Conservation (phyloP, 2,329 filamentous ascomycete species). For the Amesomyces nigricolor region DNA sequence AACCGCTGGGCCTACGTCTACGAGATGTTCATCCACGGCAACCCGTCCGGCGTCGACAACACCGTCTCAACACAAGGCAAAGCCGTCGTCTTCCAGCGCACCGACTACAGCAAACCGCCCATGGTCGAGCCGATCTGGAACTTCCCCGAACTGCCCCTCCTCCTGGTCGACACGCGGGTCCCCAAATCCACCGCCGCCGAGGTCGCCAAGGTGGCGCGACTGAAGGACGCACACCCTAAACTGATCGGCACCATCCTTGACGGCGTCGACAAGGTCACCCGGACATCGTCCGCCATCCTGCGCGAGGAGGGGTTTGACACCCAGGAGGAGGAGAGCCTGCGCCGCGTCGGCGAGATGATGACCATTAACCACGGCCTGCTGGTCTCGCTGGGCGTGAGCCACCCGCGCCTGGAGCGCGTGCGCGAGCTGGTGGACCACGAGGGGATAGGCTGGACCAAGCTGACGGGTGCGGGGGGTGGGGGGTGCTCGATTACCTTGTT, state of each 20-base stretch:
- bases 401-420: constrained; percentile 86
- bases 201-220: constrained; percentile 74
- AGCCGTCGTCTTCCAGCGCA: constrained; percentile 83
- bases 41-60: constrained; percentile 94
- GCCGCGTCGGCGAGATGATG: constrained; percentile 79
- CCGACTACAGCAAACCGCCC: constrained; percentile 71
- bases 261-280: constrained; percentile 70
- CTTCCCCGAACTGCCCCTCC: constrained; percentile 85
- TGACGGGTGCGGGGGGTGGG: constrained; percentile 91
- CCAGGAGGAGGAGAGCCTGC: constrained; percentile 56
- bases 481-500: constrained; percentile 92
- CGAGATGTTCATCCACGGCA: constrained; percentile 96
- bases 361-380: constrained; percentile 90
- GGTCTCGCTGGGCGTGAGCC: constrained; percentile 86
- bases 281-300: constrained; percentile 50
- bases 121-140: constrained; percentile 70
- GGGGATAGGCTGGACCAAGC: constrained; percentile 91
- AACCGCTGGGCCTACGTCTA: constrained; percentile 97
- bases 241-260: constrained; percentile 78
- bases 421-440: constrained; percentile 85
- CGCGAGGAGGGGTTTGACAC: constrained; percentile 62
- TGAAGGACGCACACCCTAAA: constrained; percentile 66
- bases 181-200: constrained; percentile 79
- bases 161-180: constrained; percentile 85
- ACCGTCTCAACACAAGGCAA: constrained; percentile 92